A percentile compares a stretch with the other conserved stretches of the same genome.
phyloP scores from a whole-genome alignment of 805 yeast genomes.

The Debaryomyces maramus region DNA sequence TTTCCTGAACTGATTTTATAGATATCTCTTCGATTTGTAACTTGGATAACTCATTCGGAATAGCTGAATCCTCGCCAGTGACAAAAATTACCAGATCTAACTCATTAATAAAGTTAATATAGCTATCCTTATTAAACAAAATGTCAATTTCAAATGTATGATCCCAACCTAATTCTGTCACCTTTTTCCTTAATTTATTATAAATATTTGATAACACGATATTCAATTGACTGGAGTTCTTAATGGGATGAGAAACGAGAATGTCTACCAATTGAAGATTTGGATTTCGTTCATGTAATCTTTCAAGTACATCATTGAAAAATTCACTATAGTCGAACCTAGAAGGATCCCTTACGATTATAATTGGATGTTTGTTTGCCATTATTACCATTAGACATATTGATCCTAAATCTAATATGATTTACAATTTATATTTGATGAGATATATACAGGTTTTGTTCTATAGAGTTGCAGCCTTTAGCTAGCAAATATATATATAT shows the following conservation, averaged over 20 bases:
- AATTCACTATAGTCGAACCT: slow-evolving; percentile 12
- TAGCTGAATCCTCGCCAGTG: neutral
- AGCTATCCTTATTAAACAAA: slow-evolving; percentile 21
- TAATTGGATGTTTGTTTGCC: slow-evolving; percentile 7
- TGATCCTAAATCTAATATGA: too few species aligned
- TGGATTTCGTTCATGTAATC: neutral
- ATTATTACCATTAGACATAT: neutral
- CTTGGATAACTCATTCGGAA: neutral
- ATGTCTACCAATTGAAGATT: slow-evolving; percentile 21
- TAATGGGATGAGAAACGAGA: slow-evolving; percentile 19
- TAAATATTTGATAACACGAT: slow-evolving; percentile 30
- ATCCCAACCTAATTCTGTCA: slow-evolving; percentile 19
- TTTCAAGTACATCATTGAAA: slow-evolving; percentile 5
- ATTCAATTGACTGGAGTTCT: slow-evolving; percentile 25
- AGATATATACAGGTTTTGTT: slow-evolving; percentile 3
- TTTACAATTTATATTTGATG: too few species aligned
- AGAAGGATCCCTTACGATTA: slow-evolving; percentile 15
- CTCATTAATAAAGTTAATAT: neutral
- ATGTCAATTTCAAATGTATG: slow-evolving; percentile 31
- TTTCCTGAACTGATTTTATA: neutral
- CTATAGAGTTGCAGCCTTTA: too few species aligned
- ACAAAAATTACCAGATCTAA: neutral
- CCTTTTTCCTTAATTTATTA: slow-evolving; percentile 21
- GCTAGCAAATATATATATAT: too few species aligned
- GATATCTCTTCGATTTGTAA: neutral